These are phyloP conservation scores for Chalara sp. DNA, from an alignment of 2,329 filamentous ascomycete species.

Conservation along the genomic window DNA sequence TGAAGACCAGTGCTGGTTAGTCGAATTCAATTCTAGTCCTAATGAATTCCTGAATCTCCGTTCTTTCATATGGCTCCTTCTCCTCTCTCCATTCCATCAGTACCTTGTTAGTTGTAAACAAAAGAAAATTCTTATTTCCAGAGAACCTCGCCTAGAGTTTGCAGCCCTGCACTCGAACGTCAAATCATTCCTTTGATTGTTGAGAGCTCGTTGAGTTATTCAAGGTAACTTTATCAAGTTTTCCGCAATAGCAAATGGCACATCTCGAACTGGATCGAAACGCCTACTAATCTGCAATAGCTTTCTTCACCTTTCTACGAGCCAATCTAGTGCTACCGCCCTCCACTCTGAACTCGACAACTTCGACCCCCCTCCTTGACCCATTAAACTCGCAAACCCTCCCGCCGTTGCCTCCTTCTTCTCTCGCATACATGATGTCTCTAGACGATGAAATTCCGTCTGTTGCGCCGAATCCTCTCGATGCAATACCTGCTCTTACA, in stretches of 20 bases:
- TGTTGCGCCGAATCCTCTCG: constrained; percentile 28
- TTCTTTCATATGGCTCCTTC: too few relatives aligned
- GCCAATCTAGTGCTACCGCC: constrained; percentile 64
- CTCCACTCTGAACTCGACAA: constrained; percentile 42
- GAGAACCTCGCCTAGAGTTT: too few relatives aligned
- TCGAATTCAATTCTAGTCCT: constrained; percentile 7
- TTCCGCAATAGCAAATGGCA: too few relatives aligned
- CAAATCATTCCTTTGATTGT: too few relatives aligned
- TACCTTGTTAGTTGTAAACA: too few relatives aligned
- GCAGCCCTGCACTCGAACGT: too few relatives aligned
- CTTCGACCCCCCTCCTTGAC: constrained; percentile 57
- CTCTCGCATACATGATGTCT: constrained; percentile 31
- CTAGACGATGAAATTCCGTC: constrained; percentile 24
- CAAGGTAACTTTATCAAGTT: too few relatives aligned
- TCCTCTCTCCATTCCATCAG: too few relatives aligned
- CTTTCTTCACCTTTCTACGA: constrained; percentile 76
- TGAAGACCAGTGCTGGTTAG: constrained; percentile 56
- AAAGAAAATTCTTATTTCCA: too few relatives aligned
- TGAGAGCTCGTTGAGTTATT: too few relatives aligned
- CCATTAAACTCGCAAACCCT: constrained; percentile 38
- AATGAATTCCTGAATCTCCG: too few relatives aligned
- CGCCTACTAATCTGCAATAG: constrained; percentile 24
- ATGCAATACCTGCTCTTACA: constrained; percentile 55
- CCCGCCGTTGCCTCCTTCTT: constrained; percentile 30
- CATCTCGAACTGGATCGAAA: too few relatives aligned